phyloP scores from a whole-genome alignment of 805 yeast species.

The Lachancea sp. region DNA sequence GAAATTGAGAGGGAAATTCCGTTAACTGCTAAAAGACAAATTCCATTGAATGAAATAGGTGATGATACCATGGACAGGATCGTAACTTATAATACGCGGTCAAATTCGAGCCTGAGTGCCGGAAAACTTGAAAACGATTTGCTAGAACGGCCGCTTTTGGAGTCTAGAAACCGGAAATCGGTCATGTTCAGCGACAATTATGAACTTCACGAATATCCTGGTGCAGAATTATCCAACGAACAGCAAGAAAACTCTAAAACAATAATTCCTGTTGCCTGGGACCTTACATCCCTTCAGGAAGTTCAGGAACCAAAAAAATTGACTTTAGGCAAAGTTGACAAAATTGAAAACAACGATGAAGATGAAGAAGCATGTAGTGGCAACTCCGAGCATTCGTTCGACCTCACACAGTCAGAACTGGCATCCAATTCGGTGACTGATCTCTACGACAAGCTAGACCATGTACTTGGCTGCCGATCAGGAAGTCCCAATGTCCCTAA shows the following conservation, averaged over 20 bases:
- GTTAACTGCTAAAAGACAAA: slow-evolving; percentile 12
- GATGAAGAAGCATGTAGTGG: slow-evolving; percentile 8
- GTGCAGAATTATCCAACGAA: slow-evolving; percentile 5
- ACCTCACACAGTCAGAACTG: slow-evolving; percentile 14
- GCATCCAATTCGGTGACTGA: slow-evolving; percentile 15
- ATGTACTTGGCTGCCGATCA: slow-evolving; percentile 11
- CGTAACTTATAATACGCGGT: slow-evolving; percentile 24
- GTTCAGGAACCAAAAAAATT: neutral
- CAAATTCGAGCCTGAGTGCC: slow-evolving; percentile 1
- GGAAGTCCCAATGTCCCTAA: slow-evolving; percentile 11
- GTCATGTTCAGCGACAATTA: slow-evolving; percentile 18
- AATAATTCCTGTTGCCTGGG: slow-evolving; percentile 2
- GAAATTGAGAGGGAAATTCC: slow-evolving; percentile 30
- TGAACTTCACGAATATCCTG: slow-evolving; percentile 15
- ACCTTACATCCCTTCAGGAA: neutral
- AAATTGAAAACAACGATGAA: slow-evolving; percentile 4
- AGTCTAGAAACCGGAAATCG: slow-evolving; percentile 8
- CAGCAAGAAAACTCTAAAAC: neutral
- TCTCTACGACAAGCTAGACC: slow-evolving; percentile 12
- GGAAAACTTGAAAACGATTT: neutral
- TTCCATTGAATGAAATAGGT: slow-evolving; percentile 28
- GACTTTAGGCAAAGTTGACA: neutral
- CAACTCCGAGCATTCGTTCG: slow-evolving; percentile 9
- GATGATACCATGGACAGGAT: slow-evolving; percentile 32
- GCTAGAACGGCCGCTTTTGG: slow-evolving; percentile 2